Percentiles rank a stretch among this genome's conserved stretches.
Evolutionary conservation across 176 grass and related monocot genomes (phyloP).

Genomic region (Eragrostis curvula): DNA sequence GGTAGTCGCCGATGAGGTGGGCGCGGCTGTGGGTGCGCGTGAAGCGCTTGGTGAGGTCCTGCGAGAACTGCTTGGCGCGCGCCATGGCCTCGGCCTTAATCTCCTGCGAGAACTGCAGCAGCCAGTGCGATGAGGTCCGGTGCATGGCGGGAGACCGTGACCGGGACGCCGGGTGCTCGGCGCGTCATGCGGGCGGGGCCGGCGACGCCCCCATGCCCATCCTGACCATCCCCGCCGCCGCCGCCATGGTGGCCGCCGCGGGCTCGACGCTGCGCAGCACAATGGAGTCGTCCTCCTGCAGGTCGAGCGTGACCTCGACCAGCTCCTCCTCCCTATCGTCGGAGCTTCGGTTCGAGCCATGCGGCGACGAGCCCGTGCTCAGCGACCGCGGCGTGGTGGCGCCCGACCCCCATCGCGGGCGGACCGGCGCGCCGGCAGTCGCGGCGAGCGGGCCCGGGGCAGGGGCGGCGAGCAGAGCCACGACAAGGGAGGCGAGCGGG

Average conservation of each 20-base stretch:
- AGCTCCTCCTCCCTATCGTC: conserved; percentile 79
- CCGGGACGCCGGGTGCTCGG: conserved; percentile 23
- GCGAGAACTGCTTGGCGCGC: conserved; percentile 69
- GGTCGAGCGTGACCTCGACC: conserved; percentile 91
- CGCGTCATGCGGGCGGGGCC: background rate
- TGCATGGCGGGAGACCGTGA: conserved; percentile 70
- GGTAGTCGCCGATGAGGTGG: conserved; percentile 11
- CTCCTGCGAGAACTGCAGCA: conserved; percentile 93
- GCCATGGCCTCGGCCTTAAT: conserved; percentile 70
- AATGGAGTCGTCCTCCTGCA: conserved; percentile 81
- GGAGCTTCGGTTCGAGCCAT: conserved; percentile 50
- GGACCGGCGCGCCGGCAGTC: conserved; percentile 35
- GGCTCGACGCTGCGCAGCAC: conserved; percentile 84
- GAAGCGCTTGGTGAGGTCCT: conserved; percentile 82
- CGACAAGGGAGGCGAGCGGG: too few species aligned
- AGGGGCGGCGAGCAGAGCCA: too few species aligned
- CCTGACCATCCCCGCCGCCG: background rate
- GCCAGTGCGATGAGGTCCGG: conserved; percentile 75
- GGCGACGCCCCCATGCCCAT: background rate
- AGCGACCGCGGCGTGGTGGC: conserved; percentile 62
- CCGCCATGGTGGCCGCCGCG: background rate
- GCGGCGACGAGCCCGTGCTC: conserved; percentile 60
- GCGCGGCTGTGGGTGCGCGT: conserved; percentile 59
- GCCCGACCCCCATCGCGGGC: conserved; percentile 53
- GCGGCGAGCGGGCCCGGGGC: too few species aligned